Percentiles rank a stretch among this genome's conserved stretches.
Evolutionary conservation across 73 alveolate genomes (phyloP).

Genomic region (Tetrahymena thermophila): DNA sequence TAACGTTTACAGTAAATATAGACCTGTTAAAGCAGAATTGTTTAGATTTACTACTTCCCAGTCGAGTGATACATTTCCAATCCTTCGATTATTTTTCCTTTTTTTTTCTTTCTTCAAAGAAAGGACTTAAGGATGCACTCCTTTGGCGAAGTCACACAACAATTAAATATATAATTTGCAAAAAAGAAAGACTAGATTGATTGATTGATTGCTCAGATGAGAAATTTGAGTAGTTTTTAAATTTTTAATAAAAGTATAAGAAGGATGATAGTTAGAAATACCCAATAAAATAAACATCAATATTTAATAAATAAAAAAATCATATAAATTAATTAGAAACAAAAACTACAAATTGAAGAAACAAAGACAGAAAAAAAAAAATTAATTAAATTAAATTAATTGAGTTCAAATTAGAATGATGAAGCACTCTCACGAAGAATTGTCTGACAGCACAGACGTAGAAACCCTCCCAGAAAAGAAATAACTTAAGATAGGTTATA

Average conservation of each 20-base stretch:
- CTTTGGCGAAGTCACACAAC: not conserved
- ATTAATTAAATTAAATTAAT: not conserved
- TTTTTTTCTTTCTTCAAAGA: not conserved
- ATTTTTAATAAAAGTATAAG: not conserved
- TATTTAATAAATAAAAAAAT: not conserved
- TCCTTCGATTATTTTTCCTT: not conserved
- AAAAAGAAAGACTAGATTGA: not conserved
- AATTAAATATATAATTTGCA: not conserved
- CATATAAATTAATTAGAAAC: not conserved
- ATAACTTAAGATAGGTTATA: slow-evolving; percentile 9
- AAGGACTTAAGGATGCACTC: not conserved
- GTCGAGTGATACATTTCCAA: not conserved
- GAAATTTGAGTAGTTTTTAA: not conserved
- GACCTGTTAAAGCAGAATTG: not conserved
- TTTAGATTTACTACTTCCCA: not conserved
- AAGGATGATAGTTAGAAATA: not conserved
- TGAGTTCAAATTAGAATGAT: not conserved
- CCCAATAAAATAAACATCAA: not conserved
- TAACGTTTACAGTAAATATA: not conserved
- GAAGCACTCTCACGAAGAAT: not conserved
- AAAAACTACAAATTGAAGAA: not conserved
- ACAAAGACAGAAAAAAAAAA: not conserved
- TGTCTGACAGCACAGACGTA: not conserved
- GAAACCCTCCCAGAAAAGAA: not conserved
- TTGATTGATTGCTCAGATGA: not conserved